Percentiles rank a stretch among this genome's conserved stretches.
Evolutionary conservation across 345 rosid genomes (phyloP).

Genomic region (Hypericum androsaemum): DNA sequence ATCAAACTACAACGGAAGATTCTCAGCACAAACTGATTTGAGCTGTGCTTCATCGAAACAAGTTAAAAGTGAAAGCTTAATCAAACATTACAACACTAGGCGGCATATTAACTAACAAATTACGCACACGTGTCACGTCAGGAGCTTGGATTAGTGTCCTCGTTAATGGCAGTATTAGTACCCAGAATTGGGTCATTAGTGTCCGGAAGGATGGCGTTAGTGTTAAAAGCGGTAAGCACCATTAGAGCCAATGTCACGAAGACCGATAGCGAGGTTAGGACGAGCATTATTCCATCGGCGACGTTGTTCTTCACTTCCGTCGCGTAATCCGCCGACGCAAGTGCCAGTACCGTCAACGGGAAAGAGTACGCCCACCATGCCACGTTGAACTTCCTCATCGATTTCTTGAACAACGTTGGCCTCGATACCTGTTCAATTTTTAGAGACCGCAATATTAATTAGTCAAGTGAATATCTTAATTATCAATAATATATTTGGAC

Average conservation of each 20-base stretch:
- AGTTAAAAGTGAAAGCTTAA: no score
- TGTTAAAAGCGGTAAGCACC: slow-evolving; percentile 7
- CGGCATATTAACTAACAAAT: no score
- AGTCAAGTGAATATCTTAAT: no score
- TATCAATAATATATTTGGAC: no score
- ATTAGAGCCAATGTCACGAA: slow-evolving; percentile 9
- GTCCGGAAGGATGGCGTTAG: slow-evolving; percentile 6
- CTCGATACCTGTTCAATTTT: slow-evolving; percentile 8
- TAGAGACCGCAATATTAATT: no score
- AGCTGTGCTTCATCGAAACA: no score
- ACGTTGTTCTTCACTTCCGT: slow-evolving; percentile 10
- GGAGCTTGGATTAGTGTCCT: no score
- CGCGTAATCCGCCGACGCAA: slow-evolving; percentile 21
- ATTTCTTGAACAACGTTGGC: slow-evolving; percentile 19
- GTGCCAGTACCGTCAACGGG: slow-evolving; percentile 15
- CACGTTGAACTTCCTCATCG: slow-evolving; percentile 16
- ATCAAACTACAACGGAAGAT: no score
- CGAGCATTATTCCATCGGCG: slow-evolving; percentile 14
- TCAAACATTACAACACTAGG: no score
- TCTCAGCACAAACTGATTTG: no score
- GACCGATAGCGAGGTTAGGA: slow-evolving; percentile 12
- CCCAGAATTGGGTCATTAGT: slow-evolving; percentile 5
- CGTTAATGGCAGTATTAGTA: background rate
- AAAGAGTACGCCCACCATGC: slow-evolving; percentile 27
- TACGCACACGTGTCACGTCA: no score